Evolutionary conservation across 805 yeast genomes (phyloP).

Genomic region (Wickerhamiella dianesei): DNA sequence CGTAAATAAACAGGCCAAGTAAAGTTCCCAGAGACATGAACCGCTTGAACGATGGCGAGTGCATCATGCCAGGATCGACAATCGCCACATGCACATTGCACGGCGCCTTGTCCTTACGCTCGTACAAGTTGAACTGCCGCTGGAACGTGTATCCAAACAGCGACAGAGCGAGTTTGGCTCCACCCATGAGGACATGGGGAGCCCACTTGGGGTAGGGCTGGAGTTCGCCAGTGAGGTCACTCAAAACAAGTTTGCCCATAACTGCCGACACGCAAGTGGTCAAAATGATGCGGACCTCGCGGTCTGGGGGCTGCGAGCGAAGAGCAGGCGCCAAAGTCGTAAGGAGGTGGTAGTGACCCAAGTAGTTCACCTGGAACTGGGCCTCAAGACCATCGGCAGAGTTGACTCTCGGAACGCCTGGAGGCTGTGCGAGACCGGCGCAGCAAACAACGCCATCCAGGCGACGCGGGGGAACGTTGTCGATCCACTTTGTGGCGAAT

Average conservation of each 20-base stretch:
- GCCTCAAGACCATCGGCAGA: conserved; percentile 74
- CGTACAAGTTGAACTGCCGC: conserved; percentile 41
- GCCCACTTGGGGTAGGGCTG: conserved; percentile 40
- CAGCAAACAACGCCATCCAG: conserved; percentile 81
- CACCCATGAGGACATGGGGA: conserved; percentile 74
- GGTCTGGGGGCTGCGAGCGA: conserved; percentile 81
- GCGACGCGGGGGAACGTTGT: conserved; percentile 79
- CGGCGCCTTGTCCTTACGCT: conserved; percentile 55
- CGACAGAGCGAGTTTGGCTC: conserved; percentile 63
- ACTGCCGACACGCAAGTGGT: conserved; percentile 69
- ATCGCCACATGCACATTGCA: conserved; percentile 55
- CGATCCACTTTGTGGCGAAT: conserved; percentile 91
- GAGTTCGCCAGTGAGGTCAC: conserved; percentile 42
- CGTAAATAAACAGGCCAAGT: conserved; percentile 45
- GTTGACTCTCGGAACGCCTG: conserved; percentile 42
- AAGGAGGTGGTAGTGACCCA: conserved; percentile 67
- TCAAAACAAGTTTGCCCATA: conserved; percentile 48
- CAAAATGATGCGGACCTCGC: conserved; percentile 78
- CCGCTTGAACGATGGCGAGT: conserved; percentile 76
- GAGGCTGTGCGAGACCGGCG: conserved; percentile 73
- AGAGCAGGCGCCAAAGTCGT: conserved; percentile 72
- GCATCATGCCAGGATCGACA: conserved; percentile 86
- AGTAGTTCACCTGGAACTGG: conserved; percentile 73
- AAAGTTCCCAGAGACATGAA: conserved; percentile 64
- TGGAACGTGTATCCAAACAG: conserved; percentile 73